Evolutionary conservation across 1,139 yeast species (phyloP).

Genomic region (Yamadazyma mexicana): DNA sequence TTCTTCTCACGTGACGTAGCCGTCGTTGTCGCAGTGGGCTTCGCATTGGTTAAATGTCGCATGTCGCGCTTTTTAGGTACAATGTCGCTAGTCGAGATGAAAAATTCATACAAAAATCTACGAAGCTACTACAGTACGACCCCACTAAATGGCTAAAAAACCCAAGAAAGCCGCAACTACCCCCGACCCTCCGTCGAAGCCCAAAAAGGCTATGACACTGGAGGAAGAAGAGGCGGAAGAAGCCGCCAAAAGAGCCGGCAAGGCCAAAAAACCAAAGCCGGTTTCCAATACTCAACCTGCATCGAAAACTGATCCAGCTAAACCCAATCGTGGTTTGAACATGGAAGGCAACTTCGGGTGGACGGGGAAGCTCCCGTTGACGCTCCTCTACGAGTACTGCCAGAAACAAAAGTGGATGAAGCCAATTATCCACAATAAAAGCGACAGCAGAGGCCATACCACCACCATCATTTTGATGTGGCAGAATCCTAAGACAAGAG

Average conservation of each 20-base stretch:
- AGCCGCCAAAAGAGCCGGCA: constrained; percentile 1
- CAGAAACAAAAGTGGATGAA: constrained; percentile 90
- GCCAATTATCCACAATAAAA: constrained; percentile 72
- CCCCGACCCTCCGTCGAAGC: background rate
- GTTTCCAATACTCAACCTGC: constrained; percentile 11
- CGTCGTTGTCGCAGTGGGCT: no score
- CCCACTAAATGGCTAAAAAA: constrained; percentile 18
- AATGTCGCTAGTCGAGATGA: no score
- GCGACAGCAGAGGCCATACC: constrained; percentile 52
- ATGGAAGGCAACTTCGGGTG: constrained; percentile 60
- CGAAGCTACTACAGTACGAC: no score
- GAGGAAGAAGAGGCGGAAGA: constrained; percentile 2
- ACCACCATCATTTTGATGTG: constrained; percentile 65
- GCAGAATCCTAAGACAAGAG: constrained; percentile 81
- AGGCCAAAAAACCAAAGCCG: constrained; percentile 2
- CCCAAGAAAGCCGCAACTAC: constrained; percentile 3
- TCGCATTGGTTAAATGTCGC: no score
- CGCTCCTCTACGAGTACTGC: constrained; percentile 81
- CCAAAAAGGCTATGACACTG: constrained; percentile 8
- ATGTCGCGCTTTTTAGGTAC: no score
- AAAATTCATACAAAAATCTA: no score
- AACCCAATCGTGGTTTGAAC: constrained; percentile 44
- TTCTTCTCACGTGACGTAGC: no score
- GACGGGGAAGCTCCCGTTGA: constrained; percentile 94
- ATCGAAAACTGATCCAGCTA: constrained; percentile 11